Evolutionary conservation across 2,329 filamentous ascomycete species (phyloP).

Genomic region (Coleophoma crateriformis): DNA sequence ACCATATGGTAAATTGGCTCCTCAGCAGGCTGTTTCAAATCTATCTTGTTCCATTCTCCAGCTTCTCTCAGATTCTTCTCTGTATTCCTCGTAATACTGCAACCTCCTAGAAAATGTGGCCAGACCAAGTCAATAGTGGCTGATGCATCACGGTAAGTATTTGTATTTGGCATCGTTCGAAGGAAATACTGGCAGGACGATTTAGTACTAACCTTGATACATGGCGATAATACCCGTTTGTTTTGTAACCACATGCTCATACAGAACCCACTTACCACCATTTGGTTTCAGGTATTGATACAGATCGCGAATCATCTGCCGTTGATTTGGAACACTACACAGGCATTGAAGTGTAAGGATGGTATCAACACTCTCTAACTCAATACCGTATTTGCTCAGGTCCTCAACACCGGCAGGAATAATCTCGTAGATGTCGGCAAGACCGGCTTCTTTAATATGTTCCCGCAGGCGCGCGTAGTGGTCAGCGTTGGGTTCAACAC

Average conservation of each 20-base stretch:
- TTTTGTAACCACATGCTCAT: constrained; percentile 21
- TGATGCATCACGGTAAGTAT: constrained; percentile 1
- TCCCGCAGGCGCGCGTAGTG: constrained; percentile 42
- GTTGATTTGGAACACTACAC: constrained; percentile 17
- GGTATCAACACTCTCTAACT: constrained; percentile 29
- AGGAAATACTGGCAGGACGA: neutral
- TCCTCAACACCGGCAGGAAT: constrained; percentile 58
- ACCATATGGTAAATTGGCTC: constrained; percentile 17
- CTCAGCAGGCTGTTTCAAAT: constrained; percentile 15
- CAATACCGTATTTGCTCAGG: constrained; percentile 25
- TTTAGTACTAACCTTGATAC: constrained; percentile 20
- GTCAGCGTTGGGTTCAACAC: constrained; percentile 56
- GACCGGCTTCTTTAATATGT: constrained; percentile 43
- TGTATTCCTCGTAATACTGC: constrained; percentile 21
- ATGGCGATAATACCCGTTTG: constrained; percentile 9
- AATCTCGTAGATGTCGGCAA: constrained; percentile 54
- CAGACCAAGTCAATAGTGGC: constrained; percentile 17
- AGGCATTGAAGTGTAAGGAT: constrained; percentile 26
- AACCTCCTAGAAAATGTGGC: constrained; percentile 22
- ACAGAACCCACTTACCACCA: constrained; percentile 21
- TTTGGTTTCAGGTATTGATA: constrained; percentile 17
- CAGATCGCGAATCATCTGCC: constrained; percentile 17
- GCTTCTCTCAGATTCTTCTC: constrained; percentile 15
- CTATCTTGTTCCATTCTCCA: constrained; percentile 20
- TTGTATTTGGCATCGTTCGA: neutral